These are phyloP conservation scores for Aspergillus cavernicola DNA, from an alignment of 495 filamentous ascomycete species.

Conservation along the genomic window DNA sequence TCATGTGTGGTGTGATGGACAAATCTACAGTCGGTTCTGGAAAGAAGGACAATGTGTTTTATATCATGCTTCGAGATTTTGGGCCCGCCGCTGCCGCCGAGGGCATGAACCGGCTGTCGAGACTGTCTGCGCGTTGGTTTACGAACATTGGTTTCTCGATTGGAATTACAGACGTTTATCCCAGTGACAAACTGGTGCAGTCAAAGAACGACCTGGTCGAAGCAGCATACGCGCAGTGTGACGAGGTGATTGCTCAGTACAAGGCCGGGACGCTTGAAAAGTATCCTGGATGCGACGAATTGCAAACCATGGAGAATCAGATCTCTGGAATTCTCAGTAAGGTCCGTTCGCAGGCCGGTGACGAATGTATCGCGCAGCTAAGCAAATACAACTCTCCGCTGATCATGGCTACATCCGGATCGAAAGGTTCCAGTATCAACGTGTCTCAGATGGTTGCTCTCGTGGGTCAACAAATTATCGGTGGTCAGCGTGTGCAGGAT, in stretches of 20 bases:
- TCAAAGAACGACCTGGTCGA: conserved; percentile 73
- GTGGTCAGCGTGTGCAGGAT: conserved; percentile 86
- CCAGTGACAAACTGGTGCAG: conserved; percentile 59
- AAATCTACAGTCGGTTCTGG: conserved; percentile 92
- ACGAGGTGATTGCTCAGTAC: conserved; percentile 78
- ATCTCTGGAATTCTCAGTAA: conserved; percentile 88
- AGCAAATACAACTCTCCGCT: conserved; percentile 90
- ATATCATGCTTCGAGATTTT: conserved; percentile 90
- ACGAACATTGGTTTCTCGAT: conserved; percentile 93
- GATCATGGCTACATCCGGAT: conserved; percentile 96
- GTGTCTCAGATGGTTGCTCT: conserved; percentile 98
- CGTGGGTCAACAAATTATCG: conserved; percentile 97
- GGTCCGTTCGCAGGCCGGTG: conserved; percentile 85
- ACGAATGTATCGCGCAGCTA: conserved; percentile 83
- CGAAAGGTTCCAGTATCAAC: conserved; percentile 95
- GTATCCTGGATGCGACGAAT: conserved; percentile 81
- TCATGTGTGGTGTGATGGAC: conserved; percentile 98
- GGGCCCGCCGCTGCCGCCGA: conserved; percentile 82
- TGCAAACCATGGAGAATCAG: conserved; percentile 85
- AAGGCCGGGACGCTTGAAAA: conserved; percentile 75
- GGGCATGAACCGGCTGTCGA: conserved; percentile 92
- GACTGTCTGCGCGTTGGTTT: conserved; percentile 83
- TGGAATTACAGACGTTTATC: conserved; percentile 90
- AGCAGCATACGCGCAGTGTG: conserved; percentile 74
- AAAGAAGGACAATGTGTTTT: conserved; percentile 97